phyloP scores from a whole-genome alignment of 371 early-diverging fungal species.

The Circinella umbellata region DNA sequence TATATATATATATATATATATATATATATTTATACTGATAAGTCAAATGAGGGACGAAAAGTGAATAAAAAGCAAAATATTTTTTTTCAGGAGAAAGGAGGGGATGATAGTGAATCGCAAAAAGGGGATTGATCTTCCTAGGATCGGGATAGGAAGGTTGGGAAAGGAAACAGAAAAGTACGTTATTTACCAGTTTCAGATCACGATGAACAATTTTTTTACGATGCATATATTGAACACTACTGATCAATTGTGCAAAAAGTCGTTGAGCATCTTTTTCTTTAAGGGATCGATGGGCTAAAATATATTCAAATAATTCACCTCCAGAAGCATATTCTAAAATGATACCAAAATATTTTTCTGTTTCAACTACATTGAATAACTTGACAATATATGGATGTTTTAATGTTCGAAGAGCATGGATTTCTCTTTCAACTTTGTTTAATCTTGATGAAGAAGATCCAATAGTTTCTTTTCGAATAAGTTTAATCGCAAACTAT shows the following conservation, averaged over 20 bases:
- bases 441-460: constrained; percentile 52
- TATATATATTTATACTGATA: no score
- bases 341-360: constrained; percentile 69
- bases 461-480: constrained; percentile 61
- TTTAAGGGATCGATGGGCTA: constrained; percentile 59
- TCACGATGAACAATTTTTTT: constrained; percentile 73
- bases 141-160: no score
- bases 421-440: constrained; percentile 78
- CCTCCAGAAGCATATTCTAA: constrained; percentile 71
- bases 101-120: no score
- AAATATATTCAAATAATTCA: constrained; percentile 77
- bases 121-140: no score
- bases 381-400: constrained; percentile 78
- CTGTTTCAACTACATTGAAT: constrained; percentile 78
- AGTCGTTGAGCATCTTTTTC: constrained; percentile 66
- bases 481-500: constrained; percentile 72
- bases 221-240: constrained; percentile 64
- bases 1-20: no score
- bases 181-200: constrained; percentile 70
- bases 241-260: constrained; percentile 78
- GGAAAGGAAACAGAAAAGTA: no score
- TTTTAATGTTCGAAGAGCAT: constrained; percentile 73
- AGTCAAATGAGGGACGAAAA: no score
- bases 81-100: no score
- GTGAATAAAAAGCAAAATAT: no score